Evolutionary conservation across 2,329 filamentous ascomycete species (phyloP).

Genomic region (Cladosporium sp.): DNA sequence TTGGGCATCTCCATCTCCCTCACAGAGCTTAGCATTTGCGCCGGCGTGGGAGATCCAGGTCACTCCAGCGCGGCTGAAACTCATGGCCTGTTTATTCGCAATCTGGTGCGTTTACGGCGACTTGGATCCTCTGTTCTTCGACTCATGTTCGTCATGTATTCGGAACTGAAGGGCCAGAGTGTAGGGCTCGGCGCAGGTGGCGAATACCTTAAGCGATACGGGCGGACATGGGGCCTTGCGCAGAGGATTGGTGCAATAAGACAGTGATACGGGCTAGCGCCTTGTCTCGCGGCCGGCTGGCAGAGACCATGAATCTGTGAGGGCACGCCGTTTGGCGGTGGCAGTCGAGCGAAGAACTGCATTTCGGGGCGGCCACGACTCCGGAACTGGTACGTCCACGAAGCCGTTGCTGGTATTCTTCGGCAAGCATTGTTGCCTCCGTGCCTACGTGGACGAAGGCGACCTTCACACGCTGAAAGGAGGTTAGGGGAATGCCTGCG

Average conservation of each 20-base stretch:
- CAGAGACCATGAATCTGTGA: conserved; percentile 9
- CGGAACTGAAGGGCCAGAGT: neutral
- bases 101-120: neutral
- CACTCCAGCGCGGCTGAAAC: conserved; percentile 5
- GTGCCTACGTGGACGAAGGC: neutral
- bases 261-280: conserved; percentile 6
- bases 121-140: neutral
- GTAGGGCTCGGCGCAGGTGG: conserved; percentile 8
- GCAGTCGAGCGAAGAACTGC: neutral
- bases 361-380: neutral
- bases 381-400: conserved; percentile 4
- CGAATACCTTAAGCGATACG: conserved; percentile 2
- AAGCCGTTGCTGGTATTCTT: conserved; percentile 1
- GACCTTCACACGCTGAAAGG: neutral
- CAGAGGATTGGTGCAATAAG: conserved; percentile 10
- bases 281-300: conserved; percentile 11
- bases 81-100: neutral
- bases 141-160: neutral
- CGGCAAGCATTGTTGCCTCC: neutral
- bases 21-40: neutral
- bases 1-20: neutral
- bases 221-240: conserved; percentile 11
- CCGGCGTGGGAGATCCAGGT: conserved; percentile 9
- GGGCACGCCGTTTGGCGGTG: neutral
- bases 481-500: neutral